phyloP scores from a whole-genome alignment of 2,329 filamentous ascomycete species.

The Aspergillus sp. region DNA sequence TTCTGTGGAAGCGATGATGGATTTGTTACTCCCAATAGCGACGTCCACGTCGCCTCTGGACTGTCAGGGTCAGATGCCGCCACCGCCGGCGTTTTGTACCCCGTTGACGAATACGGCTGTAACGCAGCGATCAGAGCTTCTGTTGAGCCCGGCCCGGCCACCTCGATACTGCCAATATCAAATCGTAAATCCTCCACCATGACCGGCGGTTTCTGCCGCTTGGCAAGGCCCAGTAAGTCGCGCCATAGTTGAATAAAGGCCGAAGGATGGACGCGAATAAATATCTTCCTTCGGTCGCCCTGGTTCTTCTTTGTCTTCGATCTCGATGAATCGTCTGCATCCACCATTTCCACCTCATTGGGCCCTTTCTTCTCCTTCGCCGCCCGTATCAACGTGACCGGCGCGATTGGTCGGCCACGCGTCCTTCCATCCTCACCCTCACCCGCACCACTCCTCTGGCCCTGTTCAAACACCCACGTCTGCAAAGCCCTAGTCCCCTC shows the following conservation, averaged over 20 bases:
- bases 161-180: slow-evolving; percentile 63
- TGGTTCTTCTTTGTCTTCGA: slow-evolving; percentile 10
- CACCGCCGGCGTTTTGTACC: slow-evolving; percentile 8
- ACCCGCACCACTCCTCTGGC: slow-evolving; percentile 30
- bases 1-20: slow-evolving; percentile 61
- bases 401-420: slow-evolving; percentile 52
- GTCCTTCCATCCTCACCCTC: too few species aligned
- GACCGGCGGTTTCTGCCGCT: slow-evolving; percentile 54
- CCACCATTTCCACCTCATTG: slow-evolving; percentile 31
- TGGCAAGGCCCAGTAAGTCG: slow-evolving; percentile 50
- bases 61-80: slow-evolving; percentile 15
- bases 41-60: slow-evolving; percentile 34
- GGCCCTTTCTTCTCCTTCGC: slow-evolving; percentile 26
- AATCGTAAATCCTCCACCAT: slow-evolving; percentile 60
- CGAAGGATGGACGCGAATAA: slow-evolving; percentile 74
- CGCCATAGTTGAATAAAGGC: slow-evolving; percentile 60
- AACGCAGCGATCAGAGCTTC: slow-evolving; percentile 67
- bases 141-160: slow-evolving; percentile 66
- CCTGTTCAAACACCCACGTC: slow-evolving; percentile 51
- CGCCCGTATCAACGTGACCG: slow-evolving; percentile 69
- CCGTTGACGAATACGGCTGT: slow-evolving; percentile 31
- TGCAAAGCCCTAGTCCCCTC: slow-evolving; percentile 50
- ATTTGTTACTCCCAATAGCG: slow-evolving; percentile 51
- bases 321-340: slow-evolving; percentile 11
- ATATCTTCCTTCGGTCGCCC: slow-evolving; percentile 46